These are phyloP conservation scores for Pestalotiopsis sp. DNA, from an alignment of 2,329 filamentous ascomycete species.

Conservation along the genomic window DNA sequence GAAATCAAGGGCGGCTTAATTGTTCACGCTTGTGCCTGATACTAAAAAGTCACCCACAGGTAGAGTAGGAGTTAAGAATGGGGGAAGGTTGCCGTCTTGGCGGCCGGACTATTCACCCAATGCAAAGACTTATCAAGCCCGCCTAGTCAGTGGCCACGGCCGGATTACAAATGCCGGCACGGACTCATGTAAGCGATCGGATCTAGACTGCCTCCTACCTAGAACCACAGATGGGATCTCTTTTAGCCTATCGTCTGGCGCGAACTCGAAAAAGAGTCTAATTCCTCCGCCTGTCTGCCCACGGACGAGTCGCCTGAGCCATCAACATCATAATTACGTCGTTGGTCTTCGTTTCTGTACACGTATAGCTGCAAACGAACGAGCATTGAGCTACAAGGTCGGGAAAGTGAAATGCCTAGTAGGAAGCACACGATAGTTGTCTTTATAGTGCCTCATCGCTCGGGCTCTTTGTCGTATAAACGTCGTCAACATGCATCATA, in stretches of 20 bases:
- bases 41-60: background rate
- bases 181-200: background rate
- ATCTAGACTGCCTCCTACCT: background rate
- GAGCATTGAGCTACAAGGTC: background rate
- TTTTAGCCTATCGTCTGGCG: background rate
- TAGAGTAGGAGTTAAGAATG: background rate
- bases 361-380: background rate
- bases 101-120: background rate
- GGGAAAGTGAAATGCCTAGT: background rate
- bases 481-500: conserved; percentile 6
- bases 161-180: conserved; percentile 6
- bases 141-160: too few relatives aligned
- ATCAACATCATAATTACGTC: background rate
- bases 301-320: background rate
- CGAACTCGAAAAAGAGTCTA: background rate
- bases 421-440: background rate
- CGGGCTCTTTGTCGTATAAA: background rate
- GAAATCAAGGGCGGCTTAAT: too few relatives aligned
- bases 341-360: background rate
- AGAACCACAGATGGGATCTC: background rate
- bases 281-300: background rate
- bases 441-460: background rate
- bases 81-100: conserved; percentile 4
- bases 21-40: background rate
- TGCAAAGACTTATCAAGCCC: background rate